phyloP scores from a whole-genome alignment of 805 yeast genomes.

The Yamadazyma laniorum region DNA sequence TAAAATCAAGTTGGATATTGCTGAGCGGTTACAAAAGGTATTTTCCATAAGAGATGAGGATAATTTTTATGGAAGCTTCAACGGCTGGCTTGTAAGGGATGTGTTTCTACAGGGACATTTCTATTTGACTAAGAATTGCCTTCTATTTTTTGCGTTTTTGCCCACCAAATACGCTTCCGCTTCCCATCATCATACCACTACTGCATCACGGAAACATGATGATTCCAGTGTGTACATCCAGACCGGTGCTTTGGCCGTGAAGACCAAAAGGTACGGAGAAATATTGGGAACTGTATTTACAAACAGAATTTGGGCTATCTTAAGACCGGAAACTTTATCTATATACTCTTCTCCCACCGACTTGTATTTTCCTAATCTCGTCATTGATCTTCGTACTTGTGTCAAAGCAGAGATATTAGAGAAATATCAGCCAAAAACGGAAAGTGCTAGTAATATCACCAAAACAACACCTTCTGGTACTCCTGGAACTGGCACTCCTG shows the following conservation, averaged over 20 bases:
- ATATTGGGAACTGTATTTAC: conserved; percentile 33
- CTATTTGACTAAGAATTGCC: conserved; percentile 60
- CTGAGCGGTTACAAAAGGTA: conserved; percentile 32
- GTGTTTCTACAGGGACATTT: conserved; percentile 85
- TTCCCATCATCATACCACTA: conserved; percentile 1
- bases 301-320: conserved; percentile 75
- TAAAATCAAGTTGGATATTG: conserved; percentile 26
- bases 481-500: conserved; percentile 7
- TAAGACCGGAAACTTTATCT: conserved; percentile 66
- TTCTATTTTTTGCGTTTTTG: conserved; percentile 75
- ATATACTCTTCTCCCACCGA: conserved; percentile 72
- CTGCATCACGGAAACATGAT: conserved; percentile 15
- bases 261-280: conserved; percentile 39
- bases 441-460: conserved; percentile 6
- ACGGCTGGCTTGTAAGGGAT: conserved; percentile 79
- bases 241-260: conserved; percentile 38
- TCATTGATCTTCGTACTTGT: conserved; percentile 69
- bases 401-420: conserved; percentile 53
- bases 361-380: conserved; percentile 76
- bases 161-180: conserved; percentile 38
- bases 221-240: conserved; percentile 29
- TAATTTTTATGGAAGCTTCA: conserved; percentile 55
- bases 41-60: conserved; percentile 54
- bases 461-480: neutral
- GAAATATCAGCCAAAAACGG: conserved; percentile 25